Conservation (phyloP, 139 green algal species). For the Desmodesmus armatus region DNA sequence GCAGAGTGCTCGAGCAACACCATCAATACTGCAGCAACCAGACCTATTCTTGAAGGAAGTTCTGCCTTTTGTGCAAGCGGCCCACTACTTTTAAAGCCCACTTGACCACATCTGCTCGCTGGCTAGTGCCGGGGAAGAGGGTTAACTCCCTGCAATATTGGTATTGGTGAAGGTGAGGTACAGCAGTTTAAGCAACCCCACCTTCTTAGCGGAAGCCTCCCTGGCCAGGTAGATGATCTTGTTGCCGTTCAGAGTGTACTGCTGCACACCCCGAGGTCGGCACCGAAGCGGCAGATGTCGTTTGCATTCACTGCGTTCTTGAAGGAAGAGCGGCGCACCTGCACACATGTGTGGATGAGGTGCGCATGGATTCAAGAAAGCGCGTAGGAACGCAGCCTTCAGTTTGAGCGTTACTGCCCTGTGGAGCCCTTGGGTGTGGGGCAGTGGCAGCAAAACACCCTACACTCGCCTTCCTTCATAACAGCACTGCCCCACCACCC, state of each 20-base stretch:
- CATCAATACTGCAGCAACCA: no score
- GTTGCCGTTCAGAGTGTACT: conserved; percentile 52
- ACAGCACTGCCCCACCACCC: no score
- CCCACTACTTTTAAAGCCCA: neutral
- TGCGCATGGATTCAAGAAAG: neutral
- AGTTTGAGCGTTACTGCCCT: neutral
- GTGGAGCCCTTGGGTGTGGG: neutral
- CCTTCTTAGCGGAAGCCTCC: conserved; percentile 13
- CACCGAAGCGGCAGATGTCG: conserved; percentile 45
- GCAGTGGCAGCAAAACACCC: neutral
- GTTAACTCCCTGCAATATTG: no score
- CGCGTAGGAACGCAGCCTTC: neutral
- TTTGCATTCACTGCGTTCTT: conserved; percentile 49
- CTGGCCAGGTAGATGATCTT: conserved; percentile 49
- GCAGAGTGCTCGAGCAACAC: no score
- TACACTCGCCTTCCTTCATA: no score
- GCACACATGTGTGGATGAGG: neutral
- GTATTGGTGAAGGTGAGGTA: no score
- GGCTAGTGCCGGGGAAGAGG: no score
- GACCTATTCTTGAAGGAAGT: no score
- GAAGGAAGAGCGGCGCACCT: conserved; percentile 40
- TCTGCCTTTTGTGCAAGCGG: no score
- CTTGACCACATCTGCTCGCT: neutral
- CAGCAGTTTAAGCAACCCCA: no score
- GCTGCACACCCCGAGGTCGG: conserved; percentile 46